Evolutionary conservation across 1,284 basidiomycete genomes (phyloP), one percentile per base, ranked within the genome.

Genomic region (Jaminaea rosea): DNA sequence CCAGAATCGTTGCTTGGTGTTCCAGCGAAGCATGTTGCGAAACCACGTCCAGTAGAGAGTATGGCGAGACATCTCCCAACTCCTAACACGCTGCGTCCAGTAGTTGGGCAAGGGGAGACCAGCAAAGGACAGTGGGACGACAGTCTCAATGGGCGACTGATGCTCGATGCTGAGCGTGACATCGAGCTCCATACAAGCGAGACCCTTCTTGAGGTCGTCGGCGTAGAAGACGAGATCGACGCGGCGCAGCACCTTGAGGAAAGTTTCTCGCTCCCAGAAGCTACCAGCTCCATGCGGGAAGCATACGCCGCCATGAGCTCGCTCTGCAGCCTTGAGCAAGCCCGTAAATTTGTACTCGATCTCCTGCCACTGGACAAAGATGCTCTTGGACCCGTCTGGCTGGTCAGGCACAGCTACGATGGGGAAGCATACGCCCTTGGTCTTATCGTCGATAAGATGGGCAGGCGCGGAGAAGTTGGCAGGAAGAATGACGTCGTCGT

Each of bases 341-440:
- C 53, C 57, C 21, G 57, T 52, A 49, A 59, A 49, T 28, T 59
- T 59, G 53, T 59, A 59, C 50, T 59, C 57, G 45, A 59, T 49
- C 39, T 59, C 57, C 46, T 59, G 57, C 57, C 57, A 59, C 17
- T 53, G 53, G 1, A 59, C 57, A 29, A 59, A 59, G 5, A 55
- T 23, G 29, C 29, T 31, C 29, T 31, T 31, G 29, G 9, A 15
- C 9, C 15, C 29, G 29, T 31, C 15, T n/a, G 57, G 53, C 3
- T 53, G 57, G 48, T 59, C 50, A 26, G 55, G 50, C 11, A 59
- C 57, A 1, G 57, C 57, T 2, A 53, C 52, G 46, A 59, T 55
- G n/a, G 53, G 57, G 23, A 55, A 59, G 53, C 53, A 59, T 2
- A 59, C 57, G 8, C 53, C 57, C 3, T 53, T 59, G 29, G 50